Base-by-base conservation (phyloP, 1,139 yeast genomes). In the Candida sp. region DNA sequence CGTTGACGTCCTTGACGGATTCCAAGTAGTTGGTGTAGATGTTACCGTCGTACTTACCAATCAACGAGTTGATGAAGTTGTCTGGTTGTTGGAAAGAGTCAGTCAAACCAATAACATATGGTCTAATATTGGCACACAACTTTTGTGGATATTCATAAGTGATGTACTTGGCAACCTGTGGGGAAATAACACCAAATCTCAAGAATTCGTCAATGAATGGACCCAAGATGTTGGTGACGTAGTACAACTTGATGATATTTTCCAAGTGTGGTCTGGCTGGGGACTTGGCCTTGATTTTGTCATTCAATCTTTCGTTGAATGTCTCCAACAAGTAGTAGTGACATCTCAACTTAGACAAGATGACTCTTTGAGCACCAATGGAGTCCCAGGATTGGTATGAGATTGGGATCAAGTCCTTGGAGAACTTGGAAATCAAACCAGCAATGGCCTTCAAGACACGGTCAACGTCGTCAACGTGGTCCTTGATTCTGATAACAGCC, bases 51-150 rank as follows among this genome's bases (percentile, higher is more conserved):
- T 82, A 88, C 62, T 78, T 80, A 55, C 98, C 98, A 56, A 93
- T 81, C 33, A 97, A 87, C 2, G 98, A 84, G 72, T 92, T 90
- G 67, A 93, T 81, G 72, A 88, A 82, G 74, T 83, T 89, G 71
- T 93, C 98, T 35, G 93, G 84, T 64, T 88, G 80, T 73, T 88
- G 86, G 81, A 93, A 93, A 5, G 97, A 82, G 71, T 93, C 98
- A n/a, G 96, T 89, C 61, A 90, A 78, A 22, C 90, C 90, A 66
- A 91, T 84, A 51, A 87, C 88, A 63, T 88, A 86, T 44, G 85
- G 85, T 68, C 98, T 82, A 50, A 87, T 62, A 41, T 72, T 75
- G 22, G 70, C 63, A 57, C 84, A 71, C 53, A 85, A 63, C 42
- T 68, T 68, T 49, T 80, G 78, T 54, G 81, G 70, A 56, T 81